Percentiles rank a stretch among this genome's conserved stretches.
Evolutionary conservation across 2,329 filamentous ascomycete species (phyloP).

Genomic region (Elsinoe arachidis): DNA sequence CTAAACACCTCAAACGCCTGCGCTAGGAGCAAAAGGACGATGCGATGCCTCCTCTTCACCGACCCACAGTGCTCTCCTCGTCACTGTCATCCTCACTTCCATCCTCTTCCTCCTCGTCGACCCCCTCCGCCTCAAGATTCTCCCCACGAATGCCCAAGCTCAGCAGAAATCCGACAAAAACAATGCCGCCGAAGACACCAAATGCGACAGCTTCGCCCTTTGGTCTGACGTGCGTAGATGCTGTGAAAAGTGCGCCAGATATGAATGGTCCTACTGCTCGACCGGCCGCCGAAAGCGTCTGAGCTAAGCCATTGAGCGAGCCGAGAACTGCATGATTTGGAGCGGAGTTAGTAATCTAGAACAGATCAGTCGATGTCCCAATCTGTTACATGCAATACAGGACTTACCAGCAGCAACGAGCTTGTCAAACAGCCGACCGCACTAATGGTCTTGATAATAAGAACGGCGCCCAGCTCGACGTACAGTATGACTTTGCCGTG

Average conservation of each 20-base stretch:
- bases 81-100: conserved; percentile 38
- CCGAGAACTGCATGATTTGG: conserved; percentile 79
- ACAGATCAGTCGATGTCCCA: background rate
- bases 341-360: conserved; percentile 83
- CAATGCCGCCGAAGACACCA: conserved; percentile 76
- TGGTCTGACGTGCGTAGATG: conserved; percentile 61
- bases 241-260: conserved; percentile 76
- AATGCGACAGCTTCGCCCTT: conserved; percentile 83
- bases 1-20: conserved; percentile 14
- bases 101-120: conserved; percentile 34
- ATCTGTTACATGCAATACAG: background rate
- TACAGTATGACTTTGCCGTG: conserved; percentile 63
- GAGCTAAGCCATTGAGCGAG: conserved; percentile 84
- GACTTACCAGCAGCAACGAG: conserved; percentile 58
- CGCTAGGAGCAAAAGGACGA: conserved; percentile 11
- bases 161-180: conserved; percentile 69
- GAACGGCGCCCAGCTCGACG: conserved; percentile 65
- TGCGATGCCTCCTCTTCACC: background rate
- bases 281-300: conserved; percentile 85
- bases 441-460: conserved; percentile 84
- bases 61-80: background rate
- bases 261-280: conserved; percentile 82
- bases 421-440: conserved; percentile 84
- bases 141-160: conserved; percentile 68
- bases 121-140: conserved; percentile 51